Evolutionary conservation across 768 basidiomycete species (phyloP).

Genomic region (Tricholoma bakamatsutake): DNA sequence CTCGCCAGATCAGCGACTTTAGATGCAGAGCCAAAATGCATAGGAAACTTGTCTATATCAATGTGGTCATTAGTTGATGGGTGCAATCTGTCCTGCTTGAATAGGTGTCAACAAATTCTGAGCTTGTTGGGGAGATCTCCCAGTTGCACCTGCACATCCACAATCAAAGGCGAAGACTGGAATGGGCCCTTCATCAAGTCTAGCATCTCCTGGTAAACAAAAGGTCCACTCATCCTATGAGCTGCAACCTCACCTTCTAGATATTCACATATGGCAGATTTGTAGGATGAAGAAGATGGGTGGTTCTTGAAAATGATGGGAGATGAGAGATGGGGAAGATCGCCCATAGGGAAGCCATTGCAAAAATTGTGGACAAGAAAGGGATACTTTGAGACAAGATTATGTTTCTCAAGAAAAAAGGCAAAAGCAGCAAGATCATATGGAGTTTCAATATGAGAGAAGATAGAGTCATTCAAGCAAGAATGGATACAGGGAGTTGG

Average conservation of each 20-base stretch:
- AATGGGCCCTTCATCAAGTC: conserved; percentile 22
- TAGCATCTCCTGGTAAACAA: conserved; percentile 12
- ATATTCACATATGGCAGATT: conserved; percentile 13
- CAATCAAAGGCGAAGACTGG: conserved; percentile 23
- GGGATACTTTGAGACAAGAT: conserved; percentile 22
- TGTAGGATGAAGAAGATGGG: conserved; percentile 4
- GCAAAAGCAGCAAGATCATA: conserved; percentile 25
- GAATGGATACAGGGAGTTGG: no score
- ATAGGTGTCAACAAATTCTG: conserved; percentile 22
- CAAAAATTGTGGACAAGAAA: conserved; percentile 23
- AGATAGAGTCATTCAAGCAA: conserved; percentile 13
- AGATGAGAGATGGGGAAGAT: conserved; percentile 19
- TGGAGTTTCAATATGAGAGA: conserved; percentile 21
- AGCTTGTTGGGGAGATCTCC: conserved; percentile 17
- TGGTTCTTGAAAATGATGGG: conserved; percentile 17
- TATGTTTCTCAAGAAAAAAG: conserved; percentile 13
- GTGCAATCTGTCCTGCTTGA: conserved; percentile 8
- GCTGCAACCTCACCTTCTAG: conserved; percentile 15
- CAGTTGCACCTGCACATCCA: not conserved
- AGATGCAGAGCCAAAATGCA: conserved; percentile 20
- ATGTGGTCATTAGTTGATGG: conserved; percentile 20
- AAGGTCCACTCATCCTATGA: not conserved
- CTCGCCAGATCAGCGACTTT: conserved; percentile 21
- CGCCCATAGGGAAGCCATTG: conserved; percentile 27
- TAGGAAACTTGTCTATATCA: conserved; percentile 19